Conservation (phyloP, 192 early-diverging fungal species). For the Dissophora globulifera region DNA sequence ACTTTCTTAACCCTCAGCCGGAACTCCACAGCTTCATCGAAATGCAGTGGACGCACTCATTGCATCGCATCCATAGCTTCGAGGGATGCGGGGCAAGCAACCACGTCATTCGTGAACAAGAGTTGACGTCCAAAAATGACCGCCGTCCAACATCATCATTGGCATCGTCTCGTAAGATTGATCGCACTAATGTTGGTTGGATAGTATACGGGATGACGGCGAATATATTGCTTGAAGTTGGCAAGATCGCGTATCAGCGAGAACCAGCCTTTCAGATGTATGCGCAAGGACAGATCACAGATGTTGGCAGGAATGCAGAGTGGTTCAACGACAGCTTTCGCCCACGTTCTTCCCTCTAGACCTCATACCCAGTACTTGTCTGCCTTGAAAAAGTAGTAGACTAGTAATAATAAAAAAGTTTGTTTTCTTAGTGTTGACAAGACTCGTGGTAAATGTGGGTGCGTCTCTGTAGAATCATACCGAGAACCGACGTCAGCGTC, state of each 20-base stretch:
- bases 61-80: conserved; percentile 26
- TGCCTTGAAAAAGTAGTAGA: too few species aligned
- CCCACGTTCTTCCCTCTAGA: not conserved
- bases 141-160: too few species aligned
- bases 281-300: conserved; percentile 13
- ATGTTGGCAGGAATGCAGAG: not conserved
- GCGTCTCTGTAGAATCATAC: too few species aligned
- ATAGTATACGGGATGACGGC: conserved; percentile 44
- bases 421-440: too few species aligned
- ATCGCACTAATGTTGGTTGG: conserved; percentile 31
- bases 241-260: conserved; percentile 24
- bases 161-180: not conserved
- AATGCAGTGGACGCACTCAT: conserved; percentile 20
- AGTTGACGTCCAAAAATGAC: not conserved
- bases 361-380: not conserved
- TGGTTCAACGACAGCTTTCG: conserved; percentile 30
- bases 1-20: conserved; percentile 20
- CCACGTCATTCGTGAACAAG: not conserved
- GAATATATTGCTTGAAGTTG: conserved; percentile 26
- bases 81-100: conserved; percentile 20
- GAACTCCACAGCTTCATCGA: conserved; percentile 15
- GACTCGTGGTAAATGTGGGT: too few species aligned
- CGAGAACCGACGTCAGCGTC: too few species aligned
- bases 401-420: too few species aligned
- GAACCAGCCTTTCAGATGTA: conserved; percentile 21